These are phyloP conservation scores for Polygonum aviculare DNA, from an alignment of 148 eudicot species.

Conservation along the genomic window DNA sequence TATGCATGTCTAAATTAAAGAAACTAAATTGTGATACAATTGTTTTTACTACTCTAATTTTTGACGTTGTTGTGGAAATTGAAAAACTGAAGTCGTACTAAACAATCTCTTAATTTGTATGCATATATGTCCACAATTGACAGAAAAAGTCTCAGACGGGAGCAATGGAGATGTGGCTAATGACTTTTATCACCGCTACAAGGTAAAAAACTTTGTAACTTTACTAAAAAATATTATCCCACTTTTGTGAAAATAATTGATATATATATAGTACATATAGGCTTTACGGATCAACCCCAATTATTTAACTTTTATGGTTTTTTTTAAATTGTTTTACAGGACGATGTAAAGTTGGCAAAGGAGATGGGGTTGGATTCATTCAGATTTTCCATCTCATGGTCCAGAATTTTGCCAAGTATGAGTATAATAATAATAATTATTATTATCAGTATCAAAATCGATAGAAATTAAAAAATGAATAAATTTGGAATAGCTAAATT, in stretches of 20 bases:
- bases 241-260: background rate
- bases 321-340: slow-evolving; percentile 8
- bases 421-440: background rate
- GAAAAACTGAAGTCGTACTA: no score
- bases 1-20: no score
- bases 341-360: slow-evolving; percentile 16
- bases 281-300: background rate
- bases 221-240: background rate
- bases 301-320: background rate
- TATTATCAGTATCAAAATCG: background rate
- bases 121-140: background rate
- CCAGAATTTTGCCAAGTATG: slow-evolving; percentile 22
- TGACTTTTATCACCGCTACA: slow-evolving; percentile 20
- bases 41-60: no score
- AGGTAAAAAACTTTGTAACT: slow-evolving; percentile 10
- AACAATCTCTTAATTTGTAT: no score
- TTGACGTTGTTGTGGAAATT: no score
- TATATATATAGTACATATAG: background rate
- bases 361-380: slow-evolving; percentile 19
- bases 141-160: slow-evolving; percentile 13
- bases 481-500: no score
- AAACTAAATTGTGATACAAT: no score
- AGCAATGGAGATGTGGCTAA: slow-evolving; percentile 18
- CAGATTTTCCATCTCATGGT: slow-evolving; percentile 26
- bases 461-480: no score